Percentiles rank a stretch among this genome's conserved stretches.
phyloP scores from a whole-genome alignment of 2,329 filamentous ascomycete genomes.

The Ophiostoma quercus region DNA sequence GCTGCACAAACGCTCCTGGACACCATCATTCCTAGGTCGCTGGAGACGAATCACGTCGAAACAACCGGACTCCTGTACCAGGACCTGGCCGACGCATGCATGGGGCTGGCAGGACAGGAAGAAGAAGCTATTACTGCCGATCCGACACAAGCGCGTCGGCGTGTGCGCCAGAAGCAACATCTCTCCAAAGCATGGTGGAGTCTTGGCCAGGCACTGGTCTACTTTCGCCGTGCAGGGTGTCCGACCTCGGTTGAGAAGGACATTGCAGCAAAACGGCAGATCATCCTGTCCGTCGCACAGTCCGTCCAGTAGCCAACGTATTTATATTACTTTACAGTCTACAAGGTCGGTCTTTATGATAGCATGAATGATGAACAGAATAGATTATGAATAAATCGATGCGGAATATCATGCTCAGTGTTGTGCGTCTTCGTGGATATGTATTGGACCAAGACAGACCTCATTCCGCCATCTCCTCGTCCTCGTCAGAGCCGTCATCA shows the following conservation, averaged over 20 bases:
- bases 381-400: constrained; percentile 10
- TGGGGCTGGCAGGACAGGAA: constrained; percentile 62
- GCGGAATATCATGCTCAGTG: background rate
- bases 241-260: background rate
- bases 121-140: background rate
- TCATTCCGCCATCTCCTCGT: constrained; percentile 18
- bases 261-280: constrained; percentile 21
- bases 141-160: background rate
- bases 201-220: constrained; percentile 21
- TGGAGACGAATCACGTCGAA: constrained; percentile 62
- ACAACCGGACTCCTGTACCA: constrained; percentile 64
- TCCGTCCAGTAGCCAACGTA: background rate
- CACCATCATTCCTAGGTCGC: constrained; percentile 66
- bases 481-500: constrained; percentile 14
- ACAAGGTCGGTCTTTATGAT: background rate
- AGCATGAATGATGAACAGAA: constrained; percentile 10
- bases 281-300: constrained; percentile 18
- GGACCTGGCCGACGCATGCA: constrained; percentile 67
- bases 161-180: constrained; percentile 18
- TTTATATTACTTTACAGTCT: background rate
- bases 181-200: constrained; percentile 25
- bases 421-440: background rate
- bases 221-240: constrained; percentile 18
- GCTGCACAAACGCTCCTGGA: constrained; percentile 60
- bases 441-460: background rate